Conservation (phyloP, 805 yeast species). For the Pichia exigua region DNA sequence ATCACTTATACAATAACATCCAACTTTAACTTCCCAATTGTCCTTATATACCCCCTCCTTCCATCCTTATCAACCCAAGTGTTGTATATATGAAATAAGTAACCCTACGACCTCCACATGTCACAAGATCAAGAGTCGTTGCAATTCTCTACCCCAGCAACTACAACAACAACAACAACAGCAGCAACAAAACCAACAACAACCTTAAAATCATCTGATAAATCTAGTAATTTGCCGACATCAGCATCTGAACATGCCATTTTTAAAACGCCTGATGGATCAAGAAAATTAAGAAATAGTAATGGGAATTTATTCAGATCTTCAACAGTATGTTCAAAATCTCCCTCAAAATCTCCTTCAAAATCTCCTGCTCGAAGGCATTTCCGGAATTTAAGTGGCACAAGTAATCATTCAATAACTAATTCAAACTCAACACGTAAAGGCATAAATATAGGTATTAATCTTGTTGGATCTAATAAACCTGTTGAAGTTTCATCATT, state of each 20-base stretch:
- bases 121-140: not conserved
- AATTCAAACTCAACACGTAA: constrained; percentile 14
- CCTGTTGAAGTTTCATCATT: too few relatives aligned
- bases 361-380: constrained; percentile 14
- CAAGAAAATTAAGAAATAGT: not conserved
- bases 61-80: too few relatives aligned
- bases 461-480: constrained; percentile 17
- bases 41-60: not conserved
- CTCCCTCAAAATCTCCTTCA: constrained; percentile 9
- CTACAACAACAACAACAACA: not conserved
- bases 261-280: constrained; percentile 1
- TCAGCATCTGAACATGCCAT: not conserved
- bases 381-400: constrained; percentile 18
- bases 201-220: not conserved
- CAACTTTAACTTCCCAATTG: too few relatives aligned
- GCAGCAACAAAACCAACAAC: not conserved
- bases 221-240: too few relatives aligned
- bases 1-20: too few relatives aligned
- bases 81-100: not conserved
- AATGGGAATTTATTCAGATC: constrained; percentile 11
- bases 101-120: not conserved
- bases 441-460: constrained; percentile 27
- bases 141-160: not conserved
- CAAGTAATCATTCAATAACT: constrained; percentile 12
- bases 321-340: constrained; percentile 11